Evolutionary conservation across 257 asterid genomes (phyloP).

Genomic region (Salvia miltiorrhiza): DNA sequence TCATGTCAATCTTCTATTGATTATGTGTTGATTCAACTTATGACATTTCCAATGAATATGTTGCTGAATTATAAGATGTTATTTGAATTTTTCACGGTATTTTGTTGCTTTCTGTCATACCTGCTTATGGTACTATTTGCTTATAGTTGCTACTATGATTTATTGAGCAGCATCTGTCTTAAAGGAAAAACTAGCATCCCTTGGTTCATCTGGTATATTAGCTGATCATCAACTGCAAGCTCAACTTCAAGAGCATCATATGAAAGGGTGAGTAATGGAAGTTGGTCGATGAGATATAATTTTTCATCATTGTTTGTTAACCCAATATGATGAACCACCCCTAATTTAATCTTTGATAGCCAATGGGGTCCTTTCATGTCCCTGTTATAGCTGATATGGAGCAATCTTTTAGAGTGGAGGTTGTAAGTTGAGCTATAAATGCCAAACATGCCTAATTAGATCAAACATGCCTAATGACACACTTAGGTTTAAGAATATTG

Average conservation of each 20-base stretch:
- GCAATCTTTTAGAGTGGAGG: no score
- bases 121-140: conserved; percentile 1
- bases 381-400: no score
- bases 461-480: no score
- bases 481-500: not conserved
- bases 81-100: not conserved
- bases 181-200: conserved; percentile 94
- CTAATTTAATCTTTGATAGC: no score
- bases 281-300: not conserved
- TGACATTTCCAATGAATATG: conserved; percentile 11
- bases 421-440: no score
- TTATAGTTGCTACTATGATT: conserved; percentile 23
- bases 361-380: no score
- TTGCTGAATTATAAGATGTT: not conserved
- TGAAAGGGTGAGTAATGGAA: conserved; percentile 76
- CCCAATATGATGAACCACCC: not conserved
- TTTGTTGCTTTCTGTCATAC: conserved; percentile 9
- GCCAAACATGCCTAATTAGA: no score
- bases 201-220: conserved; percentile 97
- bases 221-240: conserved; percentile 99
- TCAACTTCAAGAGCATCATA: conserved; percentile 88
- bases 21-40: conserved; percentile 3
- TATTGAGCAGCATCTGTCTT: conserved; percentile 75
- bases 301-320: not conserved
- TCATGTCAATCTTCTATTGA: conserved; percentile 4